phyloP scores from a whole-genome alignment of 495 filamentous ascomycete genomes.

The Daldinia childiae region DNA sequence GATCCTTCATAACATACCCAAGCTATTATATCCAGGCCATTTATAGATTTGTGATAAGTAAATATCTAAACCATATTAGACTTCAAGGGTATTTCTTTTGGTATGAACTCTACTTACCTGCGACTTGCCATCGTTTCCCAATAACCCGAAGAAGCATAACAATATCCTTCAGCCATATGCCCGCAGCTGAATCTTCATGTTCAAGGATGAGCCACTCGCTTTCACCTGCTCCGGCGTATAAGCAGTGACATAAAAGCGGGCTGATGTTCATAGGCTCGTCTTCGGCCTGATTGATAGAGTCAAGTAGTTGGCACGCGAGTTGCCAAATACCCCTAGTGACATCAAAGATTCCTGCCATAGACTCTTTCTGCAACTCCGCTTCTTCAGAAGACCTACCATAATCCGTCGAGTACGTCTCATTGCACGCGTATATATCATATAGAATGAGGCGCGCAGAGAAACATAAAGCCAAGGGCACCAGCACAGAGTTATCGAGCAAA shows the following conservation, averaged over 20 bases:
- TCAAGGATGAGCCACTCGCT: constrained; percentile 38
- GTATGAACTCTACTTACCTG: constrained; percentile 1
- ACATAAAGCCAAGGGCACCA: constrained; percentile 25
- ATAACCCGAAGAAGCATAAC: constrained; percentile 26
- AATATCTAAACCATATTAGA: constrained; percentile 18
- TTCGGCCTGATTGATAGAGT: neutral
- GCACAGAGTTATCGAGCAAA: neutral
- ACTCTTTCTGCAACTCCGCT: constrained; percentile 29
- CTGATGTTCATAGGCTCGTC: neutral
- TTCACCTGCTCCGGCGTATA: constrained; percentile 32
- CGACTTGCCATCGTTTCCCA: constrained; percentile 32
- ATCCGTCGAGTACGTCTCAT: constrained; percentile 35
- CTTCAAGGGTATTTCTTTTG: neutral
- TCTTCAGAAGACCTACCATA: constrained; percentile 38
- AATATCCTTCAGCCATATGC: constrained; percentile 25
- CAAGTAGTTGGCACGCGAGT: constrained; percentile 25
- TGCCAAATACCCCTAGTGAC: constrained; percentile 12
- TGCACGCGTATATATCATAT: constrained; percentile 38
- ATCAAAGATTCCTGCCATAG: constrained; percentile 31
- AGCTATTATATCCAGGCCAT: constrained; percentile 35
- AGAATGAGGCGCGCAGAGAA: constrained; percentile 36
- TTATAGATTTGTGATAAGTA: constrained; percentile 35
- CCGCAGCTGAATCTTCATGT: constrained; percentile 17
- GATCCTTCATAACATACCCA: neutral
- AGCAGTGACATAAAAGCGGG: constrained; percentile 35